These are phyloP conservation scores for Yamadazyma scolyti DNA, from an alignment of 805 yeast species.

Conservation along the genomic window DNA sequence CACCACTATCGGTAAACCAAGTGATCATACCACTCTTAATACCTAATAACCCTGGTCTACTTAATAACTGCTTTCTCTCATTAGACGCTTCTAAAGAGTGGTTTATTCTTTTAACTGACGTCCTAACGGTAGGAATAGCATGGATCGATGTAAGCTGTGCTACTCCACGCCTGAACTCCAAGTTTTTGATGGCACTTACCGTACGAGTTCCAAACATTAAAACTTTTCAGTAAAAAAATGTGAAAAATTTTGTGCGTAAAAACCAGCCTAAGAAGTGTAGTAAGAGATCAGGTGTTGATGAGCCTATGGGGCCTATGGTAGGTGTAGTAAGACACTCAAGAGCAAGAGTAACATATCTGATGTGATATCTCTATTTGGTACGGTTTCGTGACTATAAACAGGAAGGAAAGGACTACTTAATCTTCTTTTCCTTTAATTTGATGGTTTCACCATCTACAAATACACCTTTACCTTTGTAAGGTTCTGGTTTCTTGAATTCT, in stretches of 20 bases:
- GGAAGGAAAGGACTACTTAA: constrained; percentile 43
- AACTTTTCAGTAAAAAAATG: no score
- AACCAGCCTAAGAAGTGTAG: no score
- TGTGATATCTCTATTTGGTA: no score
- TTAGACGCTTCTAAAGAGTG: constrained; percentile 71
- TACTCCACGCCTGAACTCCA: constrained; percentile 13
- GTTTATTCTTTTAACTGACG: constrained; percentile 48
- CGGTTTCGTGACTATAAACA: constrained; percentile 7
- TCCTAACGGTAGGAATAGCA: constrained; percentile 46
- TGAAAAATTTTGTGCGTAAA: no score
- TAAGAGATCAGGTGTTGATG: no score
- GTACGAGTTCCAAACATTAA: no score
- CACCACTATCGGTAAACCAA: constrained; percentile 70
- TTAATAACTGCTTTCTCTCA: constrained; percentile 65
- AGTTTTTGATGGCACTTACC: constrained; percentile 1
- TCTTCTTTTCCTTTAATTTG: constrained; percentile 86
- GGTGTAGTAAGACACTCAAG: no score
- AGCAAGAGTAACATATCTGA: no score
- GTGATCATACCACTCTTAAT: constrained; percentile 89
- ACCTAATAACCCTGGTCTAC: constrained; percentile 82
- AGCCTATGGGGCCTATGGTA: no score
- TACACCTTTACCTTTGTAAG: constrained; percentile 97
- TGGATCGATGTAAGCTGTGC: constrained; percentile 49
- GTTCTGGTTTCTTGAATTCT: constrained; percentile 91
- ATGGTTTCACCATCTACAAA: constrained; percentile 90